Percentiles rank a stretch among this genome's conserved stretches.
Evolutionary conservation across 192 early-diverging fungal genomes (phyloP).

Genomic region (Entomortierella chlamydospora): DNA sequence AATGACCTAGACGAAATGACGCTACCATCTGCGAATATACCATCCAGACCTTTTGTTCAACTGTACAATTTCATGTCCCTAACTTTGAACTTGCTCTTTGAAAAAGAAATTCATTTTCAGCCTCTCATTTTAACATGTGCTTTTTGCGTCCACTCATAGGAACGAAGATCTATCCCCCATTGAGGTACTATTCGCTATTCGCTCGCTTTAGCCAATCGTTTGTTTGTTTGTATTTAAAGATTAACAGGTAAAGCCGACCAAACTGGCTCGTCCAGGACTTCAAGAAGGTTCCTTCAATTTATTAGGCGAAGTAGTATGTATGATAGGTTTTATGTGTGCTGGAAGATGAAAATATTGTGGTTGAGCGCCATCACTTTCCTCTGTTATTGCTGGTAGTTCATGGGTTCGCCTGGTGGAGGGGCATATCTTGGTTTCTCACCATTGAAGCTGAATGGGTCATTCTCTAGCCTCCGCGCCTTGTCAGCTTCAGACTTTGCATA

Average conservation of each 20-base stretch:
- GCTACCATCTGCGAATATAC: no score
- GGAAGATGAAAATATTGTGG: no score
- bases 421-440: background rate
- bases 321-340: no score
- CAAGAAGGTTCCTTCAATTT: no score
- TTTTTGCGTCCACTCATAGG: background rate
- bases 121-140: slow-evolving; percentile 11
- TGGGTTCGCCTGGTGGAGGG: background rate
- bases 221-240: background rate
- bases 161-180: background rate
- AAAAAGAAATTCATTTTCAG: slow-evolving; percentile 4
- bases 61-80: background rate
- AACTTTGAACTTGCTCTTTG: background rate
- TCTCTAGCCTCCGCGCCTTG: slow-evolving; percentile 2
- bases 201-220: background rate
- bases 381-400: background rate
- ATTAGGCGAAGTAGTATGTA: no score
- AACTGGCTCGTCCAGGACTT: no score
- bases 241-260: no score
- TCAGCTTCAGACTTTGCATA: slow-evolving; percentile 21
- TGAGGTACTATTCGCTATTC: background rate
- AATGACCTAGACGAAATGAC: no score
- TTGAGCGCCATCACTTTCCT: no score
- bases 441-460: background rate
- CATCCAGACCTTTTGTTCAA: no score